Evolutionary conservation across 495 filamentous ascomycete species (phyloP).

Genomic region (Delitschia confertaspora): DNA sequence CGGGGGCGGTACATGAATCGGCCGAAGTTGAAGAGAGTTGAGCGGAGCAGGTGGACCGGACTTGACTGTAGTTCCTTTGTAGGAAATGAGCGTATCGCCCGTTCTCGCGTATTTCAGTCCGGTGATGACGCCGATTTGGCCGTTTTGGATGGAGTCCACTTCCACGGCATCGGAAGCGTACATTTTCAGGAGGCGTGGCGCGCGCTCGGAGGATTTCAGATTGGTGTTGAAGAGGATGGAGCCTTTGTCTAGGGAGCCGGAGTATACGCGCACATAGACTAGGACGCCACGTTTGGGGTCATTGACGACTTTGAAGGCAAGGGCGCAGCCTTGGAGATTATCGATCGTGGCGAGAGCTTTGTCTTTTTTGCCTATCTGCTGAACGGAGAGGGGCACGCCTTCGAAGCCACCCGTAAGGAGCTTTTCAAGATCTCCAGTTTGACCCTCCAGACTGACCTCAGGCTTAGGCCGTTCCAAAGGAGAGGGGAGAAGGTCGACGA

Average conservation of each 20-base stretch:
- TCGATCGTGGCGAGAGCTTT: constrained; percentile 38
- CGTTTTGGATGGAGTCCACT: constrained; percentile 65
- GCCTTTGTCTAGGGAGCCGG: constrained; percentile 65
- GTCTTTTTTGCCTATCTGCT: constrained; percentile 29
- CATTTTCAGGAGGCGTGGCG: constrained; percentile 77
- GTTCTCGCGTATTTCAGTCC: constrained; percentile 86
- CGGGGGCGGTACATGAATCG: constrained; percentile 82
- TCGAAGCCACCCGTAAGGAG: constrained; percentile 46
- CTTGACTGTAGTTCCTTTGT: constrained; percentile 51
- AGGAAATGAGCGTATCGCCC: constrained; percentile 81
- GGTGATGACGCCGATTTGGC: constrained; percentile 92
- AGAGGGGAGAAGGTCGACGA: constrained; percentile 77
- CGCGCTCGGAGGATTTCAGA: constrained; percentile 70
- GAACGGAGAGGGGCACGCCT: background rate
- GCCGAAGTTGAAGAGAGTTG: constrained; percentile 69
- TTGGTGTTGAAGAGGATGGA: constrained; percentile 79
- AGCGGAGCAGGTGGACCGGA: constrained; percentile 57
- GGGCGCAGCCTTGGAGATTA: constrained; percentile 62
- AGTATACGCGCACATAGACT: constrained; percentile 88
- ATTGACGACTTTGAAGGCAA: constrained; percentile 96
- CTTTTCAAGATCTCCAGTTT: constrained; percentile 43
- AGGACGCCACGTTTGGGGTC: constrained; percentile 78
- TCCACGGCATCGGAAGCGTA: constrained; percentile 84
- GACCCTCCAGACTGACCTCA: constrained; percentile 58
- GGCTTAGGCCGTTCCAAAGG: constrained; percentile 71